Evolutionary conservation across 1,284 basidiomycete genomes (phyloP), one percentile per base, ranked within the genome.

Genomic region (Dichomitus squalens): DNA sequence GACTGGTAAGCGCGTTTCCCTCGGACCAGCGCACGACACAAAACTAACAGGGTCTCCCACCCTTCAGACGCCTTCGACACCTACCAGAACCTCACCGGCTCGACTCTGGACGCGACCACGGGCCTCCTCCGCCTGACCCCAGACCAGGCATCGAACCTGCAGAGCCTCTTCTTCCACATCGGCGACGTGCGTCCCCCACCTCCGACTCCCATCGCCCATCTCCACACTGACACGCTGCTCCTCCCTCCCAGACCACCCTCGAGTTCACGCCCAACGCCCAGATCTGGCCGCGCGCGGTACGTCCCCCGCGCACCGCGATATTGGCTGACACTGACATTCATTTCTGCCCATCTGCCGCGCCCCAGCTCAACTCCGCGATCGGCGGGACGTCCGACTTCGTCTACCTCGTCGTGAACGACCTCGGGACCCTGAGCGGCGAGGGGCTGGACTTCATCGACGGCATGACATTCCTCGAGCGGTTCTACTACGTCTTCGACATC

Each of bases 401-500:
- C n/a, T 73, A 69, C 58, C 68, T 72, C 46, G 63, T 72, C 47
- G 61, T 72, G 25, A 57, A 46, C 56, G 61, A 66, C 58, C 21
- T 68, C 38, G 67, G 67, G 16, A 59, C 60, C 16, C 51, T 54
- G 9, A 58, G 57, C 18, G 70, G 70, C 18, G 46, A 61, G 20
- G 72, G 71, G 9, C 54, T 71, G 18, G 71, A 72, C 60, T 71
- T 72, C 63, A 67, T 72, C 54, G 71, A 73, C 54, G 69, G 74
- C 34, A 63, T 66, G 65, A 62, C 66, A 14, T 73, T 70, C 49
- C 65, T 79, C n/a, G 83, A 88, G 71, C 80, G 86, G 21, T 88
- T 83, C 78, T 88, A 87, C 72, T 77, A 79, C n/a, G 84, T 87
- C 27, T 87, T 73, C 65, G 87, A 89, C 64, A 82, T 82, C 43